Percentiles rank a stretch among this genome's conserved stretches.
Evolutionary conservation across 2,329 filamentous ascomycete genomes (phyloP).

Genomic region (Colletotrichum endophyticum): DNA sequence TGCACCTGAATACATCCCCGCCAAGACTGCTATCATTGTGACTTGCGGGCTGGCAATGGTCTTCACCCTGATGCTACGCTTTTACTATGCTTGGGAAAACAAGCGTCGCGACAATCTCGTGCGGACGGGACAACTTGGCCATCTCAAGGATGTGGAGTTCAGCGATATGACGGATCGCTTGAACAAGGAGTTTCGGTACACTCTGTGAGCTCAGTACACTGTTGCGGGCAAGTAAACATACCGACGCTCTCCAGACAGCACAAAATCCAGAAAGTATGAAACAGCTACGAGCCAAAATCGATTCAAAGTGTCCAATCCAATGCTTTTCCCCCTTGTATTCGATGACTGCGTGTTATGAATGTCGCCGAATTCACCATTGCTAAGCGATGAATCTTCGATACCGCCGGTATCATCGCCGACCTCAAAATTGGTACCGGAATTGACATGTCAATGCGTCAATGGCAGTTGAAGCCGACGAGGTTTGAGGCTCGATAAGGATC

Average conservation of each 20-base stretch:
- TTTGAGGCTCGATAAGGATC: not conserved
- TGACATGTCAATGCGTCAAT: not conserved
- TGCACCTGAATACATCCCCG: constrained; percentile 62
- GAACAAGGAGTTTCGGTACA: constrained; percentile 65
- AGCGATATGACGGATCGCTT: constrained; percentile 67
- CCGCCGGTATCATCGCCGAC: not conserved
- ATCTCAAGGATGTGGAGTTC: constrained; percentile 56
- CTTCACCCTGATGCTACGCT: not conserved
- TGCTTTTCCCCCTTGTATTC: not conserved
- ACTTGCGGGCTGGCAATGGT: constrained; percentile 45
- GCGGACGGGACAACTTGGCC: constrained; percentile 47
- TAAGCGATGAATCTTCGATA: not conserved
- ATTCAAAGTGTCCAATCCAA: not conserved
- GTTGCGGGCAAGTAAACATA: not conserved
- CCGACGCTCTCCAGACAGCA: not conserved
- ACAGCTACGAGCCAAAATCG: not conserved
- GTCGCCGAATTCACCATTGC: not conserved
- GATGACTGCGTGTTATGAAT: not conserved
- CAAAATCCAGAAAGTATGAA: not conserved
- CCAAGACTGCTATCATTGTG: constrained; percentile 59
- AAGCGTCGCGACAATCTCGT: constrained; percentile 42
- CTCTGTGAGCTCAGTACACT: not conserved
- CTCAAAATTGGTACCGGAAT: not conserved
- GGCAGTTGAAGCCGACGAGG: not conserved
- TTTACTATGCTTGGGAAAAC: constrained; percentile 14